Evolutionary conservation across 306 rosid species (phyloP), one percentile per base, ranked within the genome.

Genomic region (Astragalus membranaceus): DNA sequence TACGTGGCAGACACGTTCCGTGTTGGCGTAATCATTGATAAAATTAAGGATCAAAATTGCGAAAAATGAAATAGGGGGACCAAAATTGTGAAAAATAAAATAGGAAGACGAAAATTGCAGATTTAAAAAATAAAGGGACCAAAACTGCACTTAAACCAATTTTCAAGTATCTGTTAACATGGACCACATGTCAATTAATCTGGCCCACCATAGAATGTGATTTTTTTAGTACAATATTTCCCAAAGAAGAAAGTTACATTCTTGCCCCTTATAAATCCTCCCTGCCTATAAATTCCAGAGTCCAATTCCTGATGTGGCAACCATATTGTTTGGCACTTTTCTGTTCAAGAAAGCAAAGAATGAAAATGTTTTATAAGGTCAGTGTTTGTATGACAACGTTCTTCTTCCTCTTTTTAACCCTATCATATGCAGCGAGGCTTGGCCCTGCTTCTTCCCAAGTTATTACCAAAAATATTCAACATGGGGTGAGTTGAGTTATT

Each of bases 261-360:
- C 52, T 0, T 65, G 74, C 76, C 81, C 75, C 82, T 69, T 0
- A 0, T 3, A 4, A 33, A 58, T 42, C 60, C 37, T 4, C 41
- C 35, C 51, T 46, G 48, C 32, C 52, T 84, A 79, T 87, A 82
- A 78, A 80, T 69, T 56, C 70, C 32, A 37, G 44, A 44, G 30
- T 36, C 59, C 12, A 58, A 46, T 53, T 35, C 30, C 44, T 10
- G 7, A 39, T 67, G 30, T 10, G 58, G 57, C 64, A 17, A 36
- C 43, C 67, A 16, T 6, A 7, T 15, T 1, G 8, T 32, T 69
- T 14, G 10, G 73, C 46, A 46, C 6, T 63, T 44, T 49, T 52
- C 29, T 63, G 43, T 75, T 75, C 48, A 2, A 67, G 46, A 52
- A 69, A 77, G 11, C 69, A 78, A 0, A 32, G 35, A 17, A 48